Percentiles rank a stretch among this genome's conserved stretches.
phyloP scores from a whole-genome alignment of 768 basidiomycete genomes.

The Leccinellum luteum region DNA sequence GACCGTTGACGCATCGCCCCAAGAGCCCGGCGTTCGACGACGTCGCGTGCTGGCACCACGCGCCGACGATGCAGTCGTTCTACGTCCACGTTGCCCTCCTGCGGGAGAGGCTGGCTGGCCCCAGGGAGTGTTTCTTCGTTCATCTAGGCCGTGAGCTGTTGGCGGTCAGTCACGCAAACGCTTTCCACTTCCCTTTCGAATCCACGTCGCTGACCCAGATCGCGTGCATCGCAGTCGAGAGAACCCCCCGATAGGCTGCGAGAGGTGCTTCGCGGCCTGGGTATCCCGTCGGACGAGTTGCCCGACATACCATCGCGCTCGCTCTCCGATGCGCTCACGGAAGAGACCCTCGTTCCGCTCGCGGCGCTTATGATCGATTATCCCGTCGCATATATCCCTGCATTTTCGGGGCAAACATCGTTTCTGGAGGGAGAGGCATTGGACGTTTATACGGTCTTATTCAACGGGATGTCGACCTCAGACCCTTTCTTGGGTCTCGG shows the following conservation, averaged over 20 bases:
- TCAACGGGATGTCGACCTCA: conserved; percentile 1
- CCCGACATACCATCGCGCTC: conserved; percentile 22
- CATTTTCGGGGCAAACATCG: conserved; percentile 32
- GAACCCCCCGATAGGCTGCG: conserved; percentile 11
- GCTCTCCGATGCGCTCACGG: conserved; percentile 28
- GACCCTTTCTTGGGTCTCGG: not conserved
- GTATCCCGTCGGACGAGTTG: conserved; percentile 1
- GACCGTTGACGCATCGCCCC: not conserved
- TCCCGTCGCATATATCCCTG: conserved; percentile 53
- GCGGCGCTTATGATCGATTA: conserved; percentile 63
- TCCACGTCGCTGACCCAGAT: not conserved
- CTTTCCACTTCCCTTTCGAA: not conserved
- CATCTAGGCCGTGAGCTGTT: conserved; percentile 14
- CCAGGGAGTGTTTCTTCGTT: conserved; percentile 17
- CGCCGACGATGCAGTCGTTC: conserved; percentile 50
- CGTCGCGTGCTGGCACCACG: conserved; percentile 47
- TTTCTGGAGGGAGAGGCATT: conserved; percentile 49
- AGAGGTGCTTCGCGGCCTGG: conserved; percentile 13
- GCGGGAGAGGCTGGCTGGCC: conserved; percentile 3
- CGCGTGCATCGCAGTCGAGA: conserved; percentile 8
- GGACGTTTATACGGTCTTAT: conserved; percentile 45
- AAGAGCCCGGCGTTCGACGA: conserved; percentile 35
- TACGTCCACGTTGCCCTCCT: conserved; percentile 43
- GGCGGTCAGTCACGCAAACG: conserved; percentile 15
- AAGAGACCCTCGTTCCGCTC: conserved; percentile 43